Conservation (phyloP, 1,284 basidiomycete genomes). For the Rhodotorula sp. region DNA sequence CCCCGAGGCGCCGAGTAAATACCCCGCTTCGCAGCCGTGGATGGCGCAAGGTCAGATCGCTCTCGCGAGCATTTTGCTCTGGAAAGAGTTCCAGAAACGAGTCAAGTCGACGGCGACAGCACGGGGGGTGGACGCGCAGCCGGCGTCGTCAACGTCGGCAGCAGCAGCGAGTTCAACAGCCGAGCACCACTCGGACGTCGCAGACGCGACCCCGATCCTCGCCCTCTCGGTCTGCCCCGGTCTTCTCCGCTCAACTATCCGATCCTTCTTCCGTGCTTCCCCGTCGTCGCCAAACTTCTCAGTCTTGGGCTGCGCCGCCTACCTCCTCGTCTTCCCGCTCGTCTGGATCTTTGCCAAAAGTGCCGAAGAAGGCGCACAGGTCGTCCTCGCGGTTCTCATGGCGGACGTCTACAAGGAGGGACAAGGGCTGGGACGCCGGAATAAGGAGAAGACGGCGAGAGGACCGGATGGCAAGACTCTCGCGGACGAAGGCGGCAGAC, state of each 20-base stretch:
- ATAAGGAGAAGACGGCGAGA: background rate
- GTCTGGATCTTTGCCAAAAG: constrained; percentile 34
- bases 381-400: constrained; percentile 23
- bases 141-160: background rate
- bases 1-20: background rate
- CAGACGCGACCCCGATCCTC: constrained; percentile 19
- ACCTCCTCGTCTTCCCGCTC: constrained; percentile 21
- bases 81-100: constrained; percentile 28
- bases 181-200: background rate
- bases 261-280: constrained; percentile 11
- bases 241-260: constrained; percentile 22
- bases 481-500: background rate
- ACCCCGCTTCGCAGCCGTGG: constrained; percentile 5
- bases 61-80: constrained; percentile 23
- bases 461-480: background rate
- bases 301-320: constrained; percentile 10
- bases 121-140: background rate
- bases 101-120: constrained; percentile 8
- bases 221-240: constrained; percentile 31
- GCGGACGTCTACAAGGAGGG: constrained; percentile 1
- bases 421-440: background rate
- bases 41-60: constrained; percentile 22
- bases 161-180: background rate
- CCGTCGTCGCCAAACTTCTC: constrained; percentile 1
- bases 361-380: constrained; percentile 26